A percentile compares a stretch with the other conserved stretches of the same genome.
phyloP scores from a whole-genome alignment of 768 basidiomycete species.

The Artomyces pyxidatus region DNA sequence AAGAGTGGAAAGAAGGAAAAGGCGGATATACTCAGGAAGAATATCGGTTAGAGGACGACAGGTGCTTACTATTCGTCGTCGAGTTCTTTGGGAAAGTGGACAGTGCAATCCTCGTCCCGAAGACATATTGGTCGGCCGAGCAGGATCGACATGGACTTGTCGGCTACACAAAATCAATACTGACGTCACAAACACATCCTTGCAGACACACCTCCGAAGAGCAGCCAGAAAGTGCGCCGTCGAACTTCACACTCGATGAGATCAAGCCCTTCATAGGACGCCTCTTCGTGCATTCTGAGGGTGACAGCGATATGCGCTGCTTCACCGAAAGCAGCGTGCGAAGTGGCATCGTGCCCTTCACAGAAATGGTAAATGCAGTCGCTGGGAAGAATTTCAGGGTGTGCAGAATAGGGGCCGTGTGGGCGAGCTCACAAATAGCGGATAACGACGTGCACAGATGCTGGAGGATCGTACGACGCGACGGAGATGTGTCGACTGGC shows the following conservation, averaged over 20 bases:
- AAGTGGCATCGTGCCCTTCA: conserved; percentile 80
- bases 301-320: conserved; percentile 79
- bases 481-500: conserved; percentile 77
- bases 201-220: conserved; percentile 65
- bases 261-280: conserved; percentile 72
- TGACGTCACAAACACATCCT: conserved; percentile 7
- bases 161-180: conserved; percentile 43
- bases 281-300: conserved; percentile 81
- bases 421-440: conserved; percentile 69
- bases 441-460: conserved; percentile 77
- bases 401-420: conserved; percentile 3
- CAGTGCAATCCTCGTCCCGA: conserved; percentile 85
- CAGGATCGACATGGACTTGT: conserved; percentile 84
- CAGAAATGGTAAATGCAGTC: conserved; percentile 86
- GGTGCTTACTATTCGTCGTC: conserved; percentile 80
- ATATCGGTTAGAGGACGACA: conserved; percentile 14
- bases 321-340: conserved; percentile 83
- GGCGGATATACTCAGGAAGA: conserved; percentile 6
- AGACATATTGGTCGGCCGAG: conserved; percentile 79
- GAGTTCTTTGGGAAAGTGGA: conserved; percentile 80
- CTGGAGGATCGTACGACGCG: conserved; percentile 76
- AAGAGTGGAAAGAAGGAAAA: conserved; percentile 2
- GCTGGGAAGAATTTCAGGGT: conserved; percentile 28
- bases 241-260: conserved; percentile 85
- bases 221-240: conserved; percentile 82